Conservation (phyloP, 805 yeast species). For the Candida ovalis region DNA sequence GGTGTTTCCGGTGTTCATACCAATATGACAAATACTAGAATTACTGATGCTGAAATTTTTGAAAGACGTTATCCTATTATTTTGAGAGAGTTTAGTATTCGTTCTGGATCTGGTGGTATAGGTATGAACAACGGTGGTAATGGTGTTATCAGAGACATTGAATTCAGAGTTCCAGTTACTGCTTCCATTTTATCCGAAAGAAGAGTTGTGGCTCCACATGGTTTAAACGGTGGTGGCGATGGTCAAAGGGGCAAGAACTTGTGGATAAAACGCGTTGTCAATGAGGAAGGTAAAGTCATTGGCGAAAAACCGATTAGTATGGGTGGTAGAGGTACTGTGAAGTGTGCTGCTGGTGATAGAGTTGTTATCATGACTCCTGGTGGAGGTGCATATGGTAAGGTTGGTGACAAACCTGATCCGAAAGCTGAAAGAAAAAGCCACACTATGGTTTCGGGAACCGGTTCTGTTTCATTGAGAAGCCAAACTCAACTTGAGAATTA, state of each 20-base stretch:
- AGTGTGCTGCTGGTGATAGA: constrained; percentile 58
- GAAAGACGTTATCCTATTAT: constrained; percentile 87
- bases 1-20: constrained; percentile 91
- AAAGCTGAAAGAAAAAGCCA: constrained; percentile 6
- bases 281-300: constrained; percentile 28
- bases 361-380: constrained; percentile 74
- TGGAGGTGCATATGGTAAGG: constrained; percentile 74
- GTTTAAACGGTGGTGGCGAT: constrained; percentile 75
- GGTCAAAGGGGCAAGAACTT: constrained; percentile 71
- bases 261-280: constrained; percentile 36
- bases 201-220: constrained; percentile 81
- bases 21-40: constrained; percentile 90
- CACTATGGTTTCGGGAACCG: constrained; percentile 23
- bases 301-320: constrained; percentile 43
- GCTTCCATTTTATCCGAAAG: constrained; percentile 86
- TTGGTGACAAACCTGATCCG: constrained; percentile 4
- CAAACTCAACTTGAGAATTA: constrained; percentile 31
- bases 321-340: constrained; percentile 70
- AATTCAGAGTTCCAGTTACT: constrained; percentile 66
- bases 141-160: constrained; percentile 83
- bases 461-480: constrained; percentile 29
- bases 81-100: constrained; percentile 64
- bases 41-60: constrained; percentile 86
- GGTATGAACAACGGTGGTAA: constrained; percentile 78
- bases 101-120: constrained; percentile 74